Conservation (phyloP, 805 yeast species). For the Komagataella ulmi region DNA sequence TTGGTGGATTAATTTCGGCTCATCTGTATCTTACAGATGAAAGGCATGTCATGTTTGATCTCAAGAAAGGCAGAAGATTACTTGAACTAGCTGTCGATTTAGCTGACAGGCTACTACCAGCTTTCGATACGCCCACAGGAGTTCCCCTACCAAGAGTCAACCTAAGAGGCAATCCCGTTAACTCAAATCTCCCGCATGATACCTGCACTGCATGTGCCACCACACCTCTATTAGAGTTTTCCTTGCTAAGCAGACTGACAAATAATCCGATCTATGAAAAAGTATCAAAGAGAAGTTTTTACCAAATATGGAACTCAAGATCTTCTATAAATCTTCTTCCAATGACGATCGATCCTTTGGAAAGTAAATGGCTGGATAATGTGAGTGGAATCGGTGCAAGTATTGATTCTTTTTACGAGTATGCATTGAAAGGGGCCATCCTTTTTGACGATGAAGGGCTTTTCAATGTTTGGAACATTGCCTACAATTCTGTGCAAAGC, state of each 20-base stretch:
- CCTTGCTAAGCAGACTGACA: slow-evolving; percentile 61
- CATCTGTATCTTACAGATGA: slow-evolving; percentile 57
- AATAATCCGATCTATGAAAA: slow-evolving; percentile 60
- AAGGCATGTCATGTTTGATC: slow-evolving; percentile 23
- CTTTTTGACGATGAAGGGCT: slow-evolving; percentile 51
- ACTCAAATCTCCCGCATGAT: slow-evolving; percentile 34
- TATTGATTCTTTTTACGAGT: slow-evolving; percentile 82
- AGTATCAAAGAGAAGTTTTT: slow-evolving; percentile 47
- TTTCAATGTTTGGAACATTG: slow-evolving; percentile 39
- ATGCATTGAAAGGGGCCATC: slow-evolving; percentile 66
- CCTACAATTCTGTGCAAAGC: slow-evolving; percentile 44
- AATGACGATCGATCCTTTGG: slow-evolving; percentile 55
- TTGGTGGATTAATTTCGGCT: slow-evolving; percentile 73
- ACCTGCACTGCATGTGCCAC: slow-evolving; percentile 87
- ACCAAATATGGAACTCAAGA: slow-evolving; percentile 58
- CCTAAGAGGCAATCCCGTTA: slow-evolving; percentile 37
- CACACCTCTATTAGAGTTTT: slow-evolving; percentile 69
- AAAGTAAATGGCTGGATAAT: slow-evolving; percentile 40
- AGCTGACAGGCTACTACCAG: slow-evolving; percentile 57
- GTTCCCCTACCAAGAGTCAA: slow-evolving; percentile 78
- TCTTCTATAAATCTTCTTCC: slow-evolving; percentile 56
- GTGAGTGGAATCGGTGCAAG: slow-evolving; percentile 84
- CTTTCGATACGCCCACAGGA: slow-evolving; percentile 50
- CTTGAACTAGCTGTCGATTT: slow-evolving; percentile 59
- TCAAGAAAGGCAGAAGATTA: slow-evolving; percentile 58